Percentiles rank a stretch among this genome's conserved stretches.
Evolutionary conservation across 306 rosid genomes (phyloP).

Genomic region (Rubus parviflorus): DNA sequence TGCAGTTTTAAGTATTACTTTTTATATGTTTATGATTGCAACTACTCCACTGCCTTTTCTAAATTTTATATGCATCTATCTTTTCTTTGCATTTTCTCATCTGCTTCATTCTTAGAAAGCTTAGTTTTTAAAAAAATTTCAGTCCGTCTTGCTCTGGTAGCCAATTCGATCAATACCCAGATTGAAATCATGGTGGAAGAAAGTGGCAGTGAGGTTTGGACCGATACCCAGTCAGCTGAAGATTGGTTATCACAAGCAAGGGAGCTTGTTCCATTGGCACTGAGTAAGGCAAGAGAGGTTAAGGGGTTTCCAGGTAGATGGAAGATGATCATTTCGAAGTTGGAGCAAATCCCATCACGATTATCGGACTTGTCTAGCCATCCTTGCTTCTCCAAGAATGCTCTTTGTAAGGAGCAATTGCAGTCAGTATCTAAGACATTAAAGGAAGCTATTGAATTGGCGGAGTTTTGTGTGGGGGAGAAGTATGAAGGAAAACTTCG

Average conservation of each 20-base stretch:
- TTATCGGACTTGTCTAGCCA: constrained; percentile 89
- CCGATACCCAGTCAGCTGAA: constrained; percentile 49
- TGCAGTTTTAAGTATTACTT: constrained; percentile 44
- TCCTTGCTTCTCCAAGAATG: constrained; percentile 88
- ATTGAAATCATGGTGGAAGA: constrained; percentile 72
- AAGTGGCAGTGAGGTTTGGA: constrained; percentile 25
- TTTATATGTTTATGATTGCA: constrained; percentile 48
- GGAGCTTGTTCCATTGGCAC: constrained; percentile 70
- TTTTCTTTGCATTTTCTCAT: constrained; percentile 34
- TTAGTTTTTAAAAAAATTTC: constrained; percentile 32
- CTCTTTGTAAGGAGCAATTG: constrained; percentile 90
- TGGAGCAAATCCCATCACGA: constrained; percentile 75
- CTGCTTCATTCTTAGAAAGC: constrained; percentile 38
- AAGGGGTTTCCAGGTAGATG: constrained; percentile 75
- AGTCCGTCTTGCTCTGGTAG: constrained; percentile 34
- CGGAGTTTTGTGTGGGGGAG: constrained; percentile 69
- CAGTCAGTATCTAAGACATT: constrained; percentile 71
- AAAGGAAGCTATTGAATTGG: constrained; percentile 54
- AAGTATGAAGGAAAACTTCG: constrained; percentile 81
- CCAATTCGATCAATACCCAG: constrained; percentile 25
- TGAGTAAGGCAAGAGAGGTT: constrained; percentile 69
- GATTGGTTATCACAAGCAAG: constrained; percentile 60
- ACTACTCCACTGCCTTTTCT: constrained; percentile 53
- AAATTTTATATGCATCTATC: constrained; percentile 35
- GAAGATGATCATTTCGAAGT: constrained; percentile 78